Conservation (phyloP, 345 rosid genomes). For the Corymbia maculata region DNA sequence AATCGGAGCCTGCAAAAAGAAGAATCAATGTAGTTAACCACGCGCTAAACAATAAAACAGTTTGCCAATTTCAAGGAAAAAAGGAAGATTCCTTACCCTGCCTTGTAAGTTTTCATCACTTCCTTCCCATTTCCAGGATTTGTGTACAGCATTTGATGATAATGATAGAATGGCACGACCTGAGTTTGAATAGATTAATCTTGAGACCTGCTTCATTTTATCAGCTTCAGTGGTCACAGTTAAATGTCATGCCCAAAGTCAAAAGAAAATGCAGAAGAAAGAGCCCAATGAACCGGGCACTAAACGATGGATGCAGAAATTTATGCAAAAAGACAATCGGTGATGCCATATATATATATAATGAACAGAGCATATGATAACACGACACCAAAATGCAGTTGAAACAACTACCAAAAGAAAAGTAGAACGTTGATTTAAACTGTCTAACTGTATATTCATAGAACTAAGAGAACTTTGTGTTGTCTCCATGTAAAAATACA, state of each 20-base stretch:
- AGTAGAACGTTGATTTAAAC: neutral
- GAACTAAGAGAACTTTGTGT: neutral
- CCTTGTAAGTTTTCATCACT: slow-evolving; percentile 29
- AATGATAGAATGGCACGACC: slow-evolving; percentile 62
- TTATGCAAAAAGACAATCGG: neutral
- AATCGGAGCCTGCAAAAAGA: slow-evolving; percentile 43
- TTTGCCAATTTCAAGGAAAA: neutral
- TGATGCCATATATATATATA: no score
- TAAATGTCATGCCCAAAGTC: neutral
- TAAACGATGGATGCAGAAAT: neutral
- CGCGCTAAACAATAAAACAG: neutral
- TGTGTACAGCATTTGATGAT: slow-evolving; percentile 74
- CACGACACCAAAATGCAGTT: neutral
- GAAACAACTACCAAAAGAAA: rapidly evolving
- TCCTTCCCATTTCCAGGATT: slow-evolving; percentile 83
- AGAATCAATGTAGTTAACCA: neutral
- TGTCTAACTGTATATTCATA: rapidly evolving
- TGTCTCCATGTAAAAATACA: neutral
- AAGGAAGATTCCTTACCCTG: neutral
- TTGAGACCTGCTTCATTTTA: slow-evolving; percentile 41
- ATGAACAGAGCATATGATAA: neutral
- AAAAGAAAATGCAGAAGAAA: neutral
- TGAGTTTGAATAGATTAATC: slow-evolving; percentile 68
- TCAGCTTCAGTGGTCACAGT: neutral
- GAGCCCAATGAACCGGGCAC: neutral